Percentiles rank a stretch among this genome's conserved stretches.
These are phyloP conservation scores for Cryphonectria nitschkei DNA, from an alignment of 2,329 filamentous ascomycete species.

Conservation along the genomic window DNA sequence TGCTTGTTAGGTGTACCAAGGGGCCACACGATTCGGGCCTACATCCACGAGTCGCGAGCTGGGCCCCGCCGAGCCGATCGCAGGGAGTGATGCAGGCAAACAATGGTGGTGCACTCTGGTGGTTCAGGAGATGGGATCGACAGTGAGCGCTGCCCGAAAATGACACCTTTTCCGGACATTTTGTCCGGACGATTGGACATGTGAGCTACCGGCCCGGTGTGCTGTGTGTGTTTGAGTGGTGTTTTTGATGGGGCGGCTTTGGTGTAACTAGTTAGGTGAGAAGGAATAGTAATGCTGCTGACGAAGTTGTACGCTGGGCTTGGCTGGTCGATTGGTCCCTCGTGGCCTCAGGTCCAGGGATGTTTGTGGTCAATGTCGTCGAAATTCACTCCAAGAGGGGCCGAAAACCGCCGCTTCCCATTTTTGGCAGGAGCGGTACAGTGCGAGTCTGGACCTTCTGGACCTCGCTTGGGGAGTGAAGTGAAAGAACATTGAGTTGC, in stretches of 20 bases:
- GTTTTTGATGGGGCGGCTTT: background rate
- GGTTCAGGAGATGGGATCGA: background rate
- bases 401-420: conserved; percentile 4
- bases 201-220: background rate
- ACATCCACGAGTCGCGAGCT: background rate
- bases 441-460: background rate
- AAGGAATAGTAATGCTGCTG: background rate
- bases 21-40: conserved; percentile 7
- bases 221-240: background rate
- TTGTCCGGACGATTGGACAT: background rate
- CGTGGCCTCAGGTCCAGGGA: background rate
- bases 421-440: conserved; percentile 10
- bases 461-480: background rate
- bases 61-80: background rate
- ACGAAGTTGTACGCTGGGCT: background rate
- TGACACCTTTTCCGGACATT: background rate
- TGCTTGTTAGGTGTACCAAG: background rate
- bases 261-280: background rate
- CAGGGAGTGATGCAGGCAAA: background rate
- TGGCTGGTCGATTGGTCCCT: background rate
- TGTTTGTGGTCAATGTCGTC: conserved; percentile 8
- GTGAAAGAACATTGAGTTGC: background rate
- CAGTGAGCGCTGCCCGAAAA: background rate
- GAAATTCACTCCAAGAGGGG: conserved; percentile 5
- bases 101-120: background rate